These are phyloP conservation scores for Pleurotus pulmonarius DNA, from an alignment of 768 basidiomycete species.

Conservation along the genomic window DNA sequence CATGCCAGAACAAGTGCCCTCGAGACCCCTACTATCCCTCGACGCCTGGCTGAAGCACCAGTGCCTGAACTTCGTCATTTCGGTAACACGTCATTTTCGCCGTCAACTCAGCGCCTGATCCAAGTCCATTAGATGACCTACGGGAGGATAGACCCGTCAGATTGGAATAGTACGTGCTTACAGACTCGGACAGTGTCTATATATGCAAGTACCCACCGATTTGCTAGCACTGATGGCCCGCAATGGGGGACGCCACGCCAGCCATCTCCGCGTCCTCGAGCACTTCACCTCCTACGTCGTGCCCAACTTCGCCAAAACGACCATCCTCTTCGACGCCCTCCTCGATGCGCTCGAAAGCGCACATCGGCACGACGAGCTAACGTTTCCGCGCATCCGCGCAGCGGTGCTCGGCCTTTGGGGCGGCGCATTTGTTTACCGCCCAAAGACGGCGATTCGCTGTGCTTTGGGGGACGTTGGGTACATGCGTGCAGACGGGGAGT, in stretches of 20 bases:
- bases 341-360: background rate
- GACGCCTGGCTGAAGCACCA: background rate
- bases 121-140: background rate
- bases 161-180: background rate
- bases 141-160: background rate
- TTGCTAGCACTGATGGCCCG: background rate
- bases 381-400: background rate
- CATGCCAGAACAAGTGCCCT: background rate
- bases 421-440: slow-evolving; percentile 1
- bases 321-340: background rate
- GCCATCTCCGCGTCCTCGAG: background rate
- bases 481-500: background rate
- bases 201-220: background rate
- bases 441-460: background rate
- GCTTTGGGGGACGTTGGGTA: background rate
- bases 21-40: background rate
- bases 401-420: background rate
- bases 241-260: background rate
- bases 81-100: background rate
- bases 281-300: slow-evolving; percentile 1
- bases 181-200: no score
- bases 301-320: background rate
- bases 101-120: background rate
- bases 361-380: background rate
- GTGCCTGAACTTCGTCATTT: background rate